Conservation (phyloP, 192 early-diverging fungal species). For the Coemansia biformis region DNA sequence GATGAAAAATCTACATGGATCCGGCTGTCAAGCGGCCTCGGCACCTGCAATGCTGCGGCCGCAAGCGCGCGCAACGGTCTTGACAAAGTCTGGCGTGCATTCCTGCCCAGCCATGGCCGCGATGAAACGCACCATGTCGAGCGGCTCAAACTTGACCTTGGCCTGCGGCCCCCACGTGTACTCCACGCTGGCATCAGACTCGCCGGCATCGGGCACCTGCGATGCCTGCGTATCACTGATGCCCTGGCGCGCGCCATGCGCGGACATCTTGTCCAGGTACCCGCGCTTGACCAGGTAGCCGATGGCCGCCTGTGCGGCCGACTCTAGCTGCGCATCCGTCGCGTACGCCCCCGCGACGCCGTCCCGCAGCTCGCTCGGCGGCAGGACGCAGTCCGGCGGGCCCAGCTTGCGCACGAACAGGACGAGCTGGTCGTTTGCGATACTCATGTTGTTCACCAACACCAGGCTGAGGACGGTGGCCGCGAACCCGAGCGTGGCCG, state of each 20-base stretch:
- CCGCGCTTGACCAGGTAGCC: slow-evolving; percentile 17
- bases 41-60: slow-evolving; percentile 19
- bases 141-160: slow-evolving; percentile 29
- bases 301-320: slow-evolving; percentile 27
- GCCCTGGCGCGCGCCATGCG: neutral
- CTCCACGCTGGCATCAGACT: slow-evolving; percentile 11
- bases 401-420: slow-evolving; percentile 44
- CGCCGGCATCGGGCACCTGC: slow-evolving; percentile 14
- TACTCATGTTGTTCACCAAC: slow-evolving; percentile 49
- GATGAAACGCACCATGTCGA: slow-evolving; percentile 47
- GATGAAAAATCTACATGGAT: no score
- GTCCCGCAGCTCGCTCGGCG: neutral
- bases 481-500: slow-evolving; percentile 27
- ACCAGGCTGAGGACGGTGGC: slow-evolving; percentile 42
- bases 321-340: slow-evolving; percentile 35
- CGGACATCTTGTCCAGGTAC: slow-evolving; percentile 27
- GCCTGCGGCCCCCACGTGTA: slow-evolving; percentile 47
- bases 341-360: neutral
- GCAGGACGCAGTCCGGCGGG: slow-evolving; percentile 21
- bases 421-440: slow-evolving; percentile 36
- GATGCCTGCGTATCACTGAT: slow-evolving; percentile 27
- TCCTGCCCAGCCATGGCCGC: slow-evolving; percentile 34
- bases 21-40: neutral
- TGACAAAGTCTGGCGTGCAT: slow-evolving; percentile 37
- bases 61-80: slow-evolving; percentile 38